Conservation (phyloP, 176 grass and related monocot genomes). For the Miscanthus lutarioriparius region DNA sequence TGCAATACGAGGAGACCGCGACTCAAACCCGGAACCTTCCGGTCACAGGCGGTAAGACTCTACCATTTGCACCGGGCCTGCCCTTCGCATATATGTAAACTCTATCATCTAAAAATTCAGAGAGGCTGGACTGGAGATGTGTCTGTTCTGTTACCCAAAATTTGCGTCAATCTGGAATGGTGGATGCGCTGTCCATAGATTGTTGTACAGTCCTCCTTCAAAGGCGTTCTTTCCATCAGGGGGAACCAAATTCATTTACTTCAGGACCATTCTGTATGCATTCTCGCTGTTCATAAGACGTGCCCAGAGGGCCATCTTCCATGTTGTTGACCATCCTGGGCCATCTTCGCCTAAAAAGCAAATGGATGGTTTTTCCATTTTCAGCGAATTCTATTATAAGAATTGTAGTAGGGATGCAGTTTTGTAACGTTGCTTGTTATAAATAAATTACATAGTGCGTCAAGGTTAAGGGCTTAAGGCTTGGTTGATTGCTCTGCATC, state of each 20-base stretch:
- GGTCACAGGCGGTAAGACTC: too few species aligned
- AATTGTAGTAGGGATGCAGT: too few species aligned
- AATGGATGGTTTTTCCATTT: neutral
- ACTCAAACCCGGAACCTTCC: too few species aligned
- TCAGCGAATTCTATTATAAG: neutral
- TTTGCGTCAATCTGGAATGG: constrained; percentile 91
- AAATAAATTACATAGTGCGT: too few species aligned
- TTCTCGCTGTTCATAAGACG: constrained; percentile 59
- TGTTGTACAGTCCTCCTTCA: constrained; percentile 80
- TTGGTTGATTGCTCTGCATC: too few species aligned
- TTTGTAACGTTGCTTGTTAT: too few species aligned
- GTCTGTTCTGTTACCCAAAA: constrained; percentile 53
- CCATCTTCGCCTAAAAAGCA: constrained; percentile 56
- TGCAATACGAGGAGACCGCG: too few species aligned
- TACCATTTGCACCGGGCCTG: too few species aligned
- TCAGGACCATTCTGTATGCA: constrained; percentile 68
- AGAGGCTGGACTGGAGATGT: neutral
- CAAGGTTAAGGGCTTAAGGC: too few species aligned
- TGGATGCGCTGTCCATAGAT: constrained; percentile 84
- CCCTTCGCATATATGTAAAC: neutral
- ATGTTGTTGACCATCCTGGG: constrained; percentile 85
- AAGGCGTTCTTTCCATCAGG: constrained; percentile 40
- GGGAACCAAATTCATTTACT: constrained; percentile 65
- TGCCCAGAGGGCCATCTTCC: constrained; percentile 87
- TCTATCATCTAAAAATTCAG: neutral